Percentiles rank a stretch among this genome's conserved stretches.
Evolutionary conservation across 2,329 filamentous ascomycete species (phyloP).

Genomic region (Pseudogymnoascus sp.): DNA sequence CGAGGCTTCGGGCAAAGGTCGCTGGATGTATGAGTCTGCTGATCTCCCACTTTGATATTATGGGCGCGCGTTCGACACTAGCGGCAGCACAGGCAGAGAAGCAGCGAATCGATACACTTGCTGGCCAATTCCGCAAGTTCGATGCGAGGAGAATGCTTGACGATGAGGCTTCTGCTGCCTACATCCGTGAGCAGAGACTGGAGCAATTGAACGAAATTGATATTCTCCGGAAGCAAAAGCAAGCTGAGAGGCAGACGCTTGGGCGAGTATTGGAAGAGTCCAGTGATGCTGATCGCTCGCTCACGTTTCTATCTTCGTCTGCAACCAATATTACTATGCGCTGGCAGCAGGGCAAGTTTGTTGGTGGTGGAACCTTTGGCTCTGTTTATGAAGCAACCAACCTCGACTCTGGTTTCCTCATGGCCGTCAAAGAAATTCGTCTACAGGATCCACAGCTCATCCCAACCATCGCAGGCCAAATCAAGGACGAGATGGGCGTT

Average conservation of each 20-base stretch:
- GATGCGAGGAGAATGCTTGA: constrained; percentile 67
- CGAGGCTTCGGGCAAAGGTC: constrained; percentile 74
- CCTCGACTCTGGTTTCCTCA: constrained; percentile 86
- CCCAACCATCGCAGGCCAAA: constrained; percentile 85
- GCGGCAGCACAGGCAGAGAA: constrained; percentile 83
- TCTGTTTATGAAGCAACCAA: constrained; percentile 98
- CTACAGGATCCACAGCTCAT: constrained; percentile 95
- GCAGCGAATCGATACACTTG: constrained; percentile 72
- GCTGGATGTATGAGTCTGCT: constrained; percentile 95
- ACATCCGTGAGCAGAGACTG: constrained; percentile 68
- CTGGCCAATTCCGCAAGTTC: constrained; percentile 66
- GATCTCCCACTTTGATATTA: constrained; percentile 98
- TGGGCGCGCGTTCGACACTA: constrained; percentile 88
- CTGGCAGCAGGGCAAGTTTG: constrained; percentile 98
- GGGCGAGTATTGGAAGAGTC: constrained; percentile 88
- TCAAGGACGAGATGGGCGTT: constrained; percentile 94
- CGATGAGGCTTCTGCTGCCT: constrained; percentile 75
- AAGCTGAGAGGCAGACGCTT: constrained; percentile 77
- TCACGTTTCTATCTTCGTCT: constrained; percentile 87
- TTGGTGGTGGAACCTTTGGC: constrained; percentile 93
- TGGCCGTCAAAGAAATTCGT: constrained; percentile 98
- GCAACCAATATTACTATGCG: constrained; percentile 91
- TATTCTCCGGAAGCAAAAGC: constrained; percentile 65
- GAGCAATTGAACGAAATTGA: constrained; percentile 69
- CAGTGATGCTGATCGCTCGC: constrained; percentile 89